phyloP scores from a whole-genome alignment of 345 rosid genomes.

The Carallia pectinifolia region DNA sequence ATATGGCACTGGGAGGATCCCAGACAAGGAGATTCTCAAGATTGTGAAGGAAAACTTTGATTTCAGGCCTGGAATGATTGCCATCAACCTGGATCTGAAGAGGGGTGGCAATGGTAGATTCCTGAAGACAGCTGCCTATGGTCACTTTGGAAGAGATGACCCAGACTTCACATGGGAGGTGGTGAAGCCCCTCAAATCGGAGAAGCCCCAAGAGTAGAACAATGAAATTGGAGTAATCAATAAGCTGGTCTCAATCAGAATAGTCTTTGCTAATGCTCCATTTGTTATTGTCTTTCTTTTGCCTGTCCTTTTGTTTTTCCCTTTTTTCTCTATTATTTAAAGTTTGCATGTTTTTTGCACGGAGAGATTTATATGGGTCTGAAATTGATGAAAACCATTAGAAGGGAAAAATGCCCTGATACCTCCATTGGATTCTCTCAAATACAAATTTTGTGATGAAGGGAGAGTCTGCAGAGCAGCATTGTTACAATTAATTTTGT shows the following conservation, averaged over 20 bases:
- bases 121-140: constrained; percentile 23
- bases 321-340: not conserved
- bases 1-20: constrained; percentile 22
- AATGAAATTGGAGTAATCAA: not conserved
- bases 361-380: not conserved
- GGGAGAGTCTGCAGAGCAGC: not conserved
- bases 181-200: constrained; percentile 21
- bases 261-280: not conserved
- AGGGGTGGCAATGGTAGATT: constrained; percentile 22
- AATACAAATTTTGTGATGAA: not conserved
- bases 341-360: too few species aligned
- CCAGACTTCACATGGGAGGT: constrained; percentile 18
- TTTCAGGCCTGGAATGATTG: constrained; percentile 19
- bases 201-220: constrained; percentile 13
- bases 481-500: not conserved
- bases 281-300: constrained; percentile 4
- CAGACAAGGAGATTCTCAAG: constrained; percentile 20
- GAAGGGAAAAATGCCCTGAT: not conserved
- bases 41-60: constrained; percentile 22
- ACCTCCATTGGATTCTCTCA: not conserved
- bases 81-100: constrained; percentile 20
- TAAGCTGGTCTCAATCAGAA: not conserved
- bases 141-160: constrained; percentile 26
- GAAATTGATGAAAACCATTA: not conserved
- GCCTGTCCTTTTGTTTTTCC: not conserved